A percentile compares a stretch with the other conserved stretches of the same genome.
phyloP scores from a whole-genome alignment of 345 rosid species.

The Aurinia saxatilis region DNA sequence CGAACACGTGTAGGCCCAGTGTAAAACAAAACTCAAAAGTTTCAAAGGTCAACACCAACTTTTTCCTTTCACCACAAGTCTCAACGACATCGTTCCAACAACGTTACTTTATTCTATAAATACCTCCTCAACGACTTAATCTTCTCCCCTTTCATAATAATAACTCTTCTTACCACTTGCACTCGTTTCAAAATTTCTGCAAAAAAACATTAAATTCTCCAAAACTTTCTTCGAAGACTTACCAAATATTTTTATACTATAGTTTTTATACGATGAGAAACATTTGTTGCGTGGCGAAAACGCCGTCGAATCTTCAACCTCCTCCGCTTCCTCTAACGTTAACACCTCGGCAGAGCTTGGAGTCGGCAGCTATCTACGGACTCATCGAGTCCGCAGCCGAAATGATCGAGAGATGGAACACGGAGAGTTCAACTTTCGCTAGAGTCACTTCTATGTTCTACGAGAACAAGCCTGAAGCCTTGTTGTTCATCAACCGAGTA shows the following conservation, averaged over 20 bases:
- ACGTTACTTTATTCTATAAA: conserved; percentile 5
- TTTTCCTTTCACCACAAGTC: background rate
- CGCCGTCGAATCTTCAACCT: conserved; percentile 4
- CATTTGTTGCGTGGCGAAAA: conserved; percentile 32
- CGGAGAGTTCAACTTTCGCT: conserved; percentile 35
- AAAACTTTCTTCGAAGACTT: background rate
- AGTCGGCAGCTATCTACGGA: conserved; percentile 24
- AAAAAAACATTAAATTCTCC: background rate
- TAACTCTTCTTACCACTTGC: background rate
- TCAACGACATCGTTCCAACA: conserved; percentile 3
- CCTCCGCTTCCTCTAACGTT: conserved; percentile 19
- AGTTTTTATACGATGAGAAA: conserved; percentile 25
- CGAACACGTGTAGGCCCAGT: conserved; percentile 17
- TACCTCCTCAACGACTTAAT: background rate
- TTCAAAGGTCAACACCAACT: conserved; percentile 13
- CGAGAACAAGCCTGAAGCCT: conserved; percentile 50
- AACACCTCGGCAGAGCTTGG: conserved; percentile 22
- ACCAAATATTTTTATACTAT: too few species aligned
- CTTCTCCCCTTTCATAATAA: background rate
- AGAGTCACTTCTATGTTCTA: conserved; percentile 43
- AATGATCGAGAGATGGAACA: conserved; percentile 48
- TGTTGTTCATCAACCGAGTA: conserved; percentile 45
- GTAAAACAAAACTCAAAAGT: background rate
- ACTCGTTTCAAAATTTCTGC: background rate
- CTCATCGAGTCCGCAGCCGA: conserved; percentile 36